Percentiles rank a stretch among this genome's conserved stretches.
phyloP scores from a whole-genome alignment of 192 early-diverging fungal genomes.

The Entomortierella parvispora region DNA sequence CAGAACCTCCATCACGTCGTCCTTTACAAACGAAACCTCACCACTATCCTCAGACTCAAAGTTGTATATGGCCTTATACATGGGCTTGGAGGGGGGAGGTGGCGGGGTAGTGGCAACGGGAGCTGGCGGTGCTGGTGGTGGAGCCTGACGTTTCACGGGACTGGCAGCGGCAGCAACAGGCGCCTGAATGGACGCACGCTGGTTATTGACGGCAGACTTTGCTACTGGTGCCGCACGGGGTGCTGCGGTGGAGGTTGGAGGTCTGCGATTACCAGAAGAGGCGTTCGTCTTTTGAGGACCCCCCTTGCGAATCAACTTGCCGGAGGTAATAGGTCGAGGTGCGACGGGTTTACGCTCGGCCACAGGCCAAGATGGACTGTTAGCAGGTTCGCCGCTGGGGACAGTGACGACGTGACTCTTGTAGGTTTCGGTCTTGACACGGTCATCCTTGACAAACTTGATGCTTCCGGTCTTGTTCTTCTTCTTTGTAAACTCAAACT shows the following conservation, averaged over 20 bases:
- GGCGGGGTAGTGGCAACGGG: constrained; percentile 46
- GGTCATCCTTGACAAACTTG: constrained; percentile 82
- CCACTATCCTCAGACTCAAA: constrained; percentile 71
- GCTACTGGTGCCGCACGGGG: constrained; percentile 10
- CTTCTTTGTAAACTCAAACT: constrained; percentile 78
- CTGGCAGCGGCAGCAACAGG: constrained; percentile 25
- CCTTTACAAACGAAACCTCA: constrained; percentile 73
- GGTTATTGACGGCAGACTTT: constrained; percentile 2
- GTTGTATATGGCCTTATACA: constrained; percentile 75
- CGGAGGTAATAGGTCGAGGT: constrained; percentile 44
- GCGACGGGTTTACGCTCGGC: constrained; percentile 36
- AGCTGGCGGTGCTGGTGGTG: constrained; percentile 66
- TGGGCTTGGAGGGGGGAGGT: constrained; percentile 55
- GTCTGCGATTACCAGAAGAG: constrained; percentile 13
- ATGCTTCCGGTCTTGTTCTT: constrained; percentile 73
- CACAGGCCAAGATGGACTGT: constrained; percentile 60
- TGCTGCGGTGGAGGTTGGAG: constrained; percentile 20
- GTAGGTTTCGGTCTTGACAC: constrained; percentile 61
- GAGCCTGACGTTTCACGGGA: constrained; percentile 51
- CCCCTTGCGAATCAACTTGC: constrained; percentile 42
- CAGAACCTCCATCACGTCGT: constrained; percentile 74
- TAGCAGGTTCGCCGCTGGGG: constrained; percentile 68
- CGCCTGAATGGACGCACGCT: constrained; percentile 6
- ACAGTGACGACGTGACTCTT: constrained; percentile 78
- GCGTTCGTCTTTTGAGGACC: constrained; percentile 15